A percentile compares a stretch with the other conserved stretches of the same genome.
Evolutionary conservation across 1,284 basidiomycete species (phyloP).

Genomic region (Apiotrichum porosum): DNA sequence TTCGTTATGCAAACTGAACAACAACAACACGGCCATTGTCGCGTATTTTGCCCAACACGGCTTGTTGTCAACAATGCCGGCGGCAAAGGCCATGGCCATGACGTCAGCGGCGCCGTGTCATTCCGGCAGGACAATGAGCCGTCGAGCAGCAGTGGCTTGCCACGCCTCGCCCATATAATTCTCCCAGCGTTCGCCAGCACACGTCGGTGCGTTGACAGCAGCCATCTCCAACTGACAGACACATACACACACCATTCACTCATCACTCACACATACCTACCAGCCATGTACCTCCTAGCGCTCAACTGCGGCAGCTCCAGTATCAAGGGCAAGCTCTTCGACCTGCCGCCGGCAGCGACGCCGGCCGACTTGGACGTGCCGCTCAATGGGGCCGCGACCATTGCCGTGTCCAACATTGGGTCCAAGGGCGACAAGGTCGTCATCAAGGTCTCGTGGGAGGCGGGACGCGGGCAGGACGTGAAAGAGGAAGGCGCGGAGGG

Average conservation of each 20-base stretch:
- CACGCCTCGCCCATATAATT: no score
- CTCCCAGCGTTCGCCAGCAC: no score
- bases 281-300: conserved; percentile 38
- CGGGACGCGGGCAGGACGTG: conserved; percentile 26
- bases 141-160: no score
- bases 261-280: neutral
- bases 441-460: conserved; percentile 32
- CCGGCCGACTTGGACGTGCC: neutral
- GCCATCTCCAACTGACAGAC: neutral
- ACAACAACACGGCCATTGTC: no score
- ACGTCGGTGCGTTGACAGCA: no score
- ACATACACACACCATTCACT: neutral
- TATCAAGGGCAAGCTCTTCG: conserved; percentile 49
- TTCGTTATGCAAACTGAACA: no score
- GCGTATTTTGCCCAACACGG: no score
- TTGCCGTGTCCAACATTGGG: conserved; percentile 43
- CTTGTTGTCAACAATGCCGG: no score
- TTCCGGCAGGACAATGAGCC: no score
- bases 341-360: conserved; percentile 16
- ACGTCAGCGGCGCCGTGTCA: no score
- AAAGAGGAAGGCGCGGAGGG: conserved; percentile 38
- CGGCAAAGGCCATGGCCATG: no score
- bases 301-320: conserved; percentile 51
- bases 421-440: conserved; percentile 44
- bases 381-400: conserved; percentile 26